phyloP scores from a whole-genome alignment of 306 rosid genomes.

The Glycyrrhiza uralensis region DNA sequence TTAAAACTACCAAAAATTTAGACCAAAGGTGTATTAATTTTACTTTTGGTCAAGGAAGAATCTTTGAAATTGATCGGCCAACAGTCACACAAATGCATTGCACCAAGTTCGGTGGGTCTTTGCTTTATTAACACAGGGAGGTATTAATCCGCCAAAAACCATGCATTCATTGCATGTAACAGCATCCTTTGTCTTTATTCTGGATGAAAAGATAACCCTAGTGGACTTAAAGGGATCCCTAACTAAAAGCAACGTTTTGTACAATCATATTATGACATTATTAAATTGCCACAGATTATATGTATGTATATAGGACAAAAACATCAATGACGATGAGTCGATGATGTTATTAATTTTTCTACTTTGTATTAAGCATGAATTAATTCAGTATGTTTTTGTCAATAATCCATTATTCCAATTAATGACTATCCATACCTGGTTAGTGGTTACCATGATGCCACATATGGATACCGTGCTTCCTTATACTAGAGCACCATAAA shows the following conservation, averaged over 20 bases:
- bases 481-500: too few species aligned
- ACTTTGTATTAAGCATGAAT: neutral
- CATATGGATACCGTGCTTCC: too few species aligned
- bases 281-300: neutral
- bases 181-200: slow-evolving; percentile 18
- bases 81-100: slow-evolving; percentile 28
- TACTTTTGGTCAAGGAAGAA: slow-evolving; percentile 24
- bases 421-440: neutral
- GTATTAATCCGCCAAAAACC: neutral
- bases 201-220: slow-evolving; percentile 12
- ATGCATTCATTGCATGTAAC: slow-evolving; percentile 35
- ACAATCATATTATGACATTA: neutral
- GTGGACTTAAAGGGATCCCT: slow-evolving; percentile 13
- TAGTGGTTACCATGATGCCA: neutral
- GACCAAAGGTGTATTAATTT: too few species aligned
- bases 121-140: neutral
- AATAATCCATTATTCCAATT: neutral
- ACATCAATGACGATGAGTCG: too few species aligned
- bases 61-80: slow-evolving; percentile 19
- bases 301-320: neutral
- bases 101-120: slow-evolving; percentile 22
- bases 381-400: neutral
- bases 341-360: neutral
- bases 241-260: slow-evolving; percentile 16
- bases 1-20: too few species aligned